Conservation (phyloP, 345 rosid species). For the Ceriops decandra region DNA sequence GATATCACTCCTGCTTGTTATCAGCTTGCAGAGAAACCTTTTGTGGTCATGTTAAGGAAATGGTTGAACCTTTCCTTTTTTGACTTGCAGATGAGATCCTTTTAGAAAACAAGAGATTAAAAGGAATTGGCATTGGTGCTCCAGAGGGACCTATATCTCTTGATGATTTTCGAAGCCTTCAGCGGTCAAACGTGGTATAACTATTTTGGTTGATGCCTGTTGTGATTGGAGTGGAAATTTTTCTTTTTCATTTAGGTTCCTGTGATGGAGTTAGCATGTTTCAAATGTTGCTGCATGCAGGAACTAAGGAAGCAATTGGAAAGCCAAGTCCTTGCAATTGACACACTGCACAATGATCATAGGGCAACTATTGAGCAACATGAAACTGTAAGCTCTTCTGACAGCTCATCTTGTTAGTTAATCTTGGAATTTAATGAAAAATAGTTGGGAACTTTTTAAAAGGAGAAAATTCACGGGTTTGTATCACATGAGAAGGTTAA, state of each 20-base stretch:
- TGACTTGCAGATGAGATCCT: constrained; percentile 51
- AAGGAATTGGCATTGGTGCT: constrained; percentile 90
- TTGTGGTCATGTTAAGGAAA: neutral
- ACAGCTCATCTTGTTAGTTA: constrained; percentile 7
- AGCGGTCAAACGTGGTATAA: constrained; percentile 77
- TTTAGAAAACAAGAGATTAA: constrained; percentile 65
- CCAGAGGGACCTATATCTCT: constrained; percentile 93
- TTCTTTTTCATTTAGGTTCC: neutral
- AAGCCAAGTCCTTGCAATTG: constrained; percentile 67
- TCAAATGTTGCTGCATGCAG: constrained; percentile 39
- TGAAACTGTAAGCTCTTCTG: constrained; percentile 51
- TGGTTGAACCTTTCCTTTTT: neutral
- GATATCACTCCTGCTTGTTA: neutral
- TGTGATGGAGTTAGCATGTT: neutral
- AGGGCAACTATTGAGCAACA: constrained; percentile 53
- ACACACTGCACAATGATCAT: constrained; percentile 59
- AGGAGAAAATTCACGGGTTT: no score
- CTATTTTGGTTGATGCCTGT: constrained; percentile 7
- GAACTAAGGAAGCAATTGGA: constrained; percentile 90
- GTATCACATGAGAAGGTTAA: no score
- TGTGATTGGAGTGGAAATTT: constrained; percentile 9
- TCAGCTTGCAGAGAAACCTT: neutral
- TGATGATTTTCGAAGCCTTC: constrained; percentile 95
- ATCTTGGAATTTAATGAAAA: neutral
- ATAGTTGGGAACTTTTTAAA: no score